Percentiles rank a stretch among this genome's conserved stretches.
phyloP scores from a whole-genome alignment of 768 basidiomycete genomes.

The Leccinellum albellum region DNA sequence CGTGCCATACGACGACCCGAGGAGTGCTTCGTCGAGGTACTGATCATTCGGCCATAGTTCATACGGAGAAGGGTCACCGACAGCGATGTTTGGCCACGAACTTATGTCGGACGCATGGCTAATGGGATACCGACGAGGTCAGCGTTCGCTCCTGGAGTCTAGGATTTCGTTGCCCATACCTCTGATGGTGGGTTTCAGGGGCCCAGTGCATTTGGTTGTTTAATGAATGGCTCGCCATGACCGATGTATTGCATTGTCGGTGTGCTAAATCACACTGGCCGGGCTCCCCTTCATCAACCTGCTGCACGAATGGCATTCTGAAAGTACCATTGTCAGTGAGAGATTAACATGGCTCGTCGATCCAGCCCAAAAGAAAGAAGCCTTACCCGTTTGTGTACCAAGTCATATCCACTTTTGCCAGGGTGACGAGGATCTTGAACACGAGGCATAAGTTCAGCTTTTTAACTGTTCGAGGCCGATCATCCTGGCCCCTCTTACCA shows the following conservation, averaged over 20 bases:
- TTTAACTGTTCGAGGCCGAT: conserved; percentile 4
- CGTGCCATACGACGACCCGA: not conserved
- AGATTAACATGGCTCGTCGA: not conserved
- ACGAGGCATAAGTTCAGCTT: not conserved
- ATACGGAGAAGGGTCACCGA: not conserved
- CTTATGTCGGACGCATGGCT: not conserved
- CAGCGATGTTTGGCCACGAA: not conserved
- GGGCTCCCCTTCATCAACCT: not conserved
- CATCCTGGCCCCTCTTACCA: conserved; percentile 1
- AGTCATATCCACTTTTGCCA: conserved; percentile 7
- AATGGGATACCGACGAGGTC: not conserved
- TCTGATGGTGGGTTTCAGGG: not conserved
- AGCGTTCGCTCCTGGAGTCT: not conserved
- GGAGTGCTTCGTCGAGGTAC: not conserved
- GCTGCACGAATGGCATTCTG: not conserved
- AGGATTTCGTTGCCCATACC: conserved; percentile 8
- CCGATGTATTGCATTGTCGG: conserved; percentile 2
- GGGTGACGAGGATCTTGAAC: not conserved
- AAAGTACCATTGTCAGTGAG: not conserved
- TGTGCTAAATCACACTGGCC: not conserved
- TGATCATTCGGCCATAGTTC: not conserved
- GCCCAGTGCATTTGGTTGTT: not conserved
- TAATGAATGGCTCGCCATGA: not conserved
- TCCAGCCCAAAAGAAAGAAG: not conserved
- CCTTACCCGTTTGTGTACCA: conserved; percentile 9